phyloP scores from a whole-genome alignment of 371 early-diverging fungal species.

The Aphelidium insulamus region DNA sequence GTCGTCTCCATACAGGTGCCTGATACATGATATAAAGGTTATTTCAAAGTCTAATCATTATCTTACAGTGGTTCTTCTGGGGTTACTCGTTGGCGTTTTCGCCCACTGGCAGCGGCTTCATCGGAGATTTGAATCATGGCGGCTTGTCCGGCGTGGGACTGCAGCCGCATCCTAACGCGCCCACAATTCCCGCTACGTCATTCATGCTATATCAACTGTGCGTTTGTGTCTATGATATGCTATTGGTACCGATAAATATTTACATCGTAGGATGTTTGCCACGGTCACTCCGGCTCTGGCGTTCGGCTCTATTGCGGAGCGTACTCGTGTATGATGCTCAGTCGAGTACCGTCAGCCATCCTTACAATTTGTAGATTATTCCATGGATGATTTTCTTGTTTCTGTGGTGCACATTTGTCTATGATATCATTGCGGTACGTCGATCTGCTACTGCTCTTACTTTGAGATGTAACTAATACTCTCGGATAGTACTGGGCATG shows the following conservation, averaged over 20 bases:
- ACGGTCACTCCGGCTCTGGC: constrained; percentile 72
- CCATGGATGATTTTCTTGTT: constrained; percentile 73
- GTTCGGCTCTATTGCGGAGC: constrained; percentile 75
- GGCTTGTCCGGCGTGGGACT: constrained; percentile 31
- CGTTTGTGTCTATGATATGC: no score
- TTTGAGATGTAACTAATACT: no score
- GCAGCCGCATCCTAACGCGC: constrained; percentile 26
- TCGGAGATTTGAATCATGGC: constrained; percentile 56
- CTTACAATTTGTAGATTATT: no score
- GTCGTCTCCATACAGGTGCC: constrained; percentile 58
- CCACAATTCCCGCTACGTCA: constrained; percentile 37
- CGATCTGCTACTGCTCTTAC: no score
- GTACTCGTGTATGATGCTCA: no score
- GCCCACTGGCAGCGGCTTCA: constrained; percentile 29
- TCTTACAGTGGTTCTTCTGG: constrained; percentile 71
- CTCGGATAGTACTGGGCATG: constrained; percentile 93
- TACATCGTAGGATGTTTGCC: constrained; percentile 66
- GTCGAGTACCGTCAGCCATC: no score
- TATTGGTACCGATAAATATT: no score
- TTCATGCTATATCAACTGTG: constrained; percentile 52
- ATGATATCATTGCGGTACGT: constrained; percentile 65
- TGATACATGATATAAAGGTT: no score
- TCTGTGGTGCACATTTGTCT: constrained; percentile 76
- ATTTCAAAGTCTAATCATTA: no score
- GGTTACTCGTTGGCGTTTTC: constrained; percentile 75